A percentile compares a stretch with the other conserved stretches of the same genome.
Conservation (phyloP, 371 early-diverging fungal species). For the Coemansia linderi region DNA sequence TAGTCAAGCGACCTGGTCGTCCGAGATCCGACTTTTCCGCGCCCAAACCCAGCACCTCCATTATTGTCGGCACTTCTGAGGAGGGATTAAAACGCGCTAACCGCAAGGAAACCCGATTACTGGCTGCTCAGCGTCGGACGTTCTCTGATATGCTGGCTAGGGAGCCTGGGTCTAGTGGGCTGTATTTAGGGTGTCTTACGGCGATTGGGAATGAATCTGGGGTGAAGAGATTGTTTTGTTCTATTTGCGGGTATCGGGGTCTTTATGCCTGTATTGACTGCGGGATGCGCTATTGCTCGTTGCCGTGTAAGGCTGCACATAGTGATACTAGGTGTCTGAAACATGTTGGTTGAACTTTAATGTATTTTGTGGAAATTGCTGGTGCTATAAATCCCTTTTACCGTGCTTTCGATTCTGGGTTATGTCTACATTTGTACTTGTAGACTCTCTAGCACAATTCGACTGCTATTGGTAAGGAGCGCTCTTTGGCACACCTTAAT, state of each 20-base stretch:
- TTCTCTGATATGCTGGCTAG: slow-evolving; percentile 30
- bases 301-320: slow-evolving; percentile 39
- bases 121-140: slow-evolving; percentile 14
- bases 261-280: slow-evolving; percentile 43
- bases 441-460: too few relatives aligned
- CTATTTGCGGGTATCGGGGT: slow-evolving; percentile 40
- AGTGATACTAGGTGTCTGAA: slow-evolving; percentile 45
- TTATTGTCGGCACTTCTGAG: slow-evolving; percentile 15
- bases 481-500: too few relatives aligned
- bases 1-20: slow-evolving; percentile 14
- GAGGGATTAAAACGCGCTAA: slow-evolving; percentile 28
- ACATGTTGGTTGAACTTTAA: slow-evolving; percentile 16
- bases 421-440: too few relatives aligned
- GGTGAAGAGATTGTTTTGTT: slow-evolving; percentile 27
- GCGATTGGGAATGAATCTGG: background rate
- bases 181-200: slow-evolving; percentile 23
- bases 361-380: background rate
- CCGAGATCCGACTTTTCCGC: slow-evolving; percentile 11
- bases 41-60: slow-evolving; percentile 10
- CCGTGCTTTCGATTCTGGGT: background rate
- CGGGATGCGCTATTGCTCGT: slow-evolving; percentile 43
- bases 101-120: slow-evolving; percentile 29
- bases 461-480: too few relatives aligned
- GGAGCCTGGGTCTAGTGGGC: slow-evolving; percentile 14
- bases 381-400: background rate